phyloP scores from a whole-genome alignment of 306 rosid genomes.

The Argentina anserina region DNA sequence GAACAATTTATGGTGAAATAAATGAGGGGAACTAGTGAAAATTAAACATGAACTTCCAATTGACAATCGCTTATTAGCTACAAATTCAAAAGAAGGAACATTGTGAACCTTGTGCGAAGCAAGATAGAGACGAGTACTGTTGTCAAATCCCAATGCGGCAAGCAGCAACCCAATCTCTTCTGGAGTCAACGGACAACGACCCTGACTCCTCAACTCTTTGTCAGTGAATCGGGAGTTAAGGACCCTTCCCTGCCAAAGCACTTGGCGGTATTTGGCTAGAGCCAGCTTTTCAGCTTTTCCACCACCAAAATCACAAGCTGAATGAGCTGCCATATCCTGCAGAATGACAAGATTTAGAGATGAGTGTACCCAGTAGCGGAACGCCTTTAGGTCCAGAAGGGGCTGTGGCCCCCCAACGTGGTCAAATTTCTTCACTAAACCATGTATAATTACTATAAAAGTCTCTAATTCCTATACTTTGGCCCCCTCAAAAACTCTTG shows the following conservation, averaged over 20 bases:
- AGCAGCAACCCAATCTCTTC: constrained; percentile 92
- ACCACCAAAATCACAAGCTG: constrained; percentile 99
- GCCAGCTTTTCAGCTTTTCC: constrained; percentile 90
- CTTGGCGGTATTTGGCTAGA: constrained; percentile 86
- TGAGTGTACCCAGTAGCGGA: not conserved
- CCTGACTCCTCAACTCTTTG: constrained; percentile 89
- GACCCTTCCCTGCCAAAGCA: constrained; percentile 97
- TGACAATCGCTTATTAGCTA: not conserved
- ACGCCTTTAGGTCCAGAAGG: no score
- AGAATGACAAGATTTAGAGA: not conserved
- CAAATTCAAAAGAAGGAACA: constrained; percentile 15
- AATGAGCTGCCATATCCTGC: constrained; percentile 99
- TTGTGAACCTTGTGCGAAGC: constrained; percentile 93
- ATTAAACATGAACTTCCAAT: constrained; percentile 14
- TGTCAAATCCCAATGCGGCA: constrained; percentile 91
- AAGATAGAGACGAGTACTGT: constrained; percentile 83
- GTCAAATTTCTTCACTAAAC: no score
- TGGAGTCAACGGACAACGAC: constrained; percentile 97
- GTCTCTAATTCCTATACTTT: no score
- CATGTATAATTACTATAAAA: no score
- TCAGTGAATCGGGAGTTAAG: constrained; percentile 96
- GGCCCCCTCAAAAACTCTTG: no score
- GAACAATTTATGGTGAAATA: constrained; percentile 8
- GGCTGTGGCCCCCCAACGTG: no score
- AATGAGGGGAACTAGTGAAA: constrained; percentile 9